phyloP scores from a whole-genome alignment of 345 rosid genomes.

The Euclidium syriacum region DNA sequence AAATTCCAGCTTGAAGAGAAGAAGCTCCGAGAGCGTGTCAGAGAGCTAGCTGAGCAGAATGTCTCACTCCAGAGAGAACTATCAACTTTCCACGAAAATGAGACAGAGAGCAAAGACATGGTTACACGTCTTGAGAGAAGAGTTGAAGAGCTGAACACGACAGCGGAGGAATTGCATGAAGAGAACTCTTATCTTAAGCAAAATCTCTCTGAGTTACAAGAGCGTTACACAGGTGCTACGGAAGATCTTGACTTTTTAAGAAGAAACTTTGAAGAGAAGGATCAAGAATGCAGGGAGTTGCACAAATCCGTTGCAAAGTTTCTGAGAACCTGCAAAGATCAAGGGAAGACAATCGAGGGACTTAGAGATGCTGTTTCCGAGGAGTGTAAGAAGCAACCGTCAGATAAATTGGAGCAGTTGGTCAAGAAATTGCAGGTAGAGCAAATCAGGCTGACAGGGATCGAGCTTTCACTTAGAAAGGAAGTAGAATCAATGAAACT shows the following conservation, averaged over 20 bases:
- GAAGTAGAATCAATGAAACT: constrained; percentile 57
- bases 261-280: constrained; percentile 78
- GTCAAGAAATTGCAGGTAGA: constrained; percentile 61
- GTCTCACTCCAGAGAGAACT: constrained; percentile 90
- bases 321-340: constrained; percentile 71
- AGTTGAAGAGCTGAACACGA: constrained; percentile 49
- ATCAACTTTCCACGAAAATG: constrained; percentile 60
- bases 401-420: constrained; percentile 41
- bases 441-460: constrained; percentile 78
- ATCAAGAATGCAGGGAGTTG: constrained; percentile 81
- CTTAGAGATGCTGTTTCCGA: constrained; percentile 50
- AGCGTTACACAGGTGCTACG: constrained; percentile 46
- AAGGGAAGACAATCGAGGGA: constrained; percentile 83
- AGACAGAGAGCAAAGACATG: constrained; percentile 54
- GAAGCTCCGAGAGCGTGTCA: constrained; percentile 86
- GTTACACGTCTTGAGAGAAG: constrained; percentile 54
- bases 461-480: constrained; percentile 72
- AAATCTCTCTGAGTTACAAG: constrained; percentile 48
- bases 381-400: constrained; percentile 41
- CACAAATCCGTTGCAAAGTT: constrained; percentile 69
- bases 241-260: constrained; percentile 48
- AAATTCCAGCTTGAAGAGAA: constrained; percentile 79
- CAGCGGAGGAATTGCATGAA: constrained; percentile 41
- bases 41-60: constrained; percentile 96
- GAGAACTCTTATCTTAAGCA: constrained; percentile 52